These are phyloP conservation scores for Trichoderma virens DNA, from an alignment of 495 filamentous ascomycete species.

Conservation along the genomic window DNA sequence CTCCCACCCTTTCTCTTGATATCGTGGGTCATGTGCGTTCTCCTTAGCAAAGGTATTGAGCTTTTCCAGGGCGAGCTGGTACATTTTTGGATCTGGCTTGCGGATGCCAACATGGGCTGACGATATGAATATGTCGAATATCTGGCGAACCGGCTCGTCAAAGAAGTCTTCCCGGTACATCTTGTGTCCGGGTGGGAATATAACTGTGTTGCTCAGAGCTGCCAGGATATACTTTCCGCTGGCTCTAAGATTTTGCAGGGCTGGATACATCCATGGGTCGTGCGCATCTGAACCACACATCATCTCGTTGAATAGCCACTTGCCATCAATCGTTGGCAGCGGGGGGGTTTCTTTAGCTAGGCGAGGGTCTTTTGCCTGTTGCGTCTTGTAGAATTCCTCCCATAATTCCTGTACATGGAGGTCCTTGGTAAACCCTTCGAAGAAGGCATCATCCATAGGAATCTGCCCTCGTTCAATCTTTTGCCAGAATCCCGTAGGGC, in stretches of 20 bases:
- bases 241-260: slow-evolving; percentile 58
- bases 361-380: slow-evolving; percentile 27
- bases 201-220: slow-evolving; percentile 82
- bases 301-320: slow-evolving; percentile 86
- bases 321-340: slow-evolving; percentile 66
- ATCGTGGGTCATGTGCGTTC: slow-evolving; percentile 31
- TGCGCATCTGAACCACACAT: slow-evolving; percentile 64
- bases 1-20: slow-evolving; percentile 28
- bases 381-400: slow-evolving; percentile 39
- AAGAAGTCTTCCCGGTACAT: slow-evolving; percentile 32
- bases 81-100: slow-evolving; percentile 81
- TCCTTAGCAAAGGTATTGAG: slow-evolving; percentile 52
- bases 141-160: slow-evolving; percentile 41
- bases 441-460: slow-evolving; percentile 64
- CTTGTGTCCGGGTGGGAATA: slow-evolving; percentile 63
- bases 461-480: slow-evolving; percentile 70
- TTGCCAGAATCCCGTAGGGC: slow-evolving; percentile 84
- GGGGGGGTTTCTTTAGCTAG: slow-evolving; percentile 44
- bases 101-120: slow-evolving; percentile 79
- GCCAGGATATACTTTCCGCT: slow-evolving; percentile 63
- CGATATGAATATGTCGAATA: slow-evolving; percentile 79
- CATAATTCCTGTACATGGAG: slow-evolving; percentile 59
- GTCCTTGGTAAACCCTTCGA: slow-evolving; percentile 65
- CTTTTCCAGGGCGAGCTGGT: slow-evolving; percentile 59
- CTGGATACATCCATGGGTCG: slow-evolving; percentile 83